These are phyloP conservation scores for Choanephora cucurbitarum DNA, from an alignment of 371 early-diverging fungal species.

Conservation along the genomic window DNA sequence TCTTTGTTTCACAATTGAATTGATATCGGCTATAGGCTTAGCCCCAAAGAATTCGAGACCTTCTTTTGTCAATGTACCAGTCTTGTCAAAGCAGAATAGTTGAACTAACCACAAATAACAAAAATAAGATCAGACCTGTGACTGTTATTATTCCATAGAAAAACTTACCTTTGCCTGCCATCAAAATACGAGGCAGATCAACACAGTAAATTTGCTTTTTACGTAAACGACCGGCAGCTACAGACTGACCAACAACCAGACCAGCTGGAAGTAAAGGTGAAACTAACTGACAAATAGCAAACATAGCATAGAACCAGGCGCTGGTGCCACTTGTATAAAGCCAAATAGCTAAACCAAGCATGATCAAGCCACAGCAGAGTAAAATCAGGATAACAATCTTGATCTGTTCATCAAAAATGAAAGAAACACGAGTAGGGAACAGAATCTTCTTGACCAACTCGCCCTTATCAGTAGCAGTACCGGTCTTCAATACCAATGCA, in stretches of 20 bases:
- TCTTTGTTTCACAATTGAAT: slow-evolving; percentile 33
- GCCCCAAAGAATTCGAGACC: slow-evolving; percentile 64
- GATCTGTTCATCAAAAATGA: slow-evolving; percentile 50
- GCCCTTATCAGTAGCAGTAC: slow-evolving; percentile 73
- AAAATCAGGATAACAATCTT: slow-evolving; percentile 61
- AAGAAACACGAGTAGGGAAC: slow-evolving; percentile 49
- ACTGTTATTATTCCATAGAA: no score
- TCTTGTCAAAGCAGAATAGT: slow-evolving; percentile 85
- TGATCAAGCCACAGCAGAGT: slow-evolving; percentile 53
- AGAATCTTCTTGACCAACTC: slow-evolving; percentile 71
- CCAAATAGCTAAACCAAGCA: slow-evolving; percentile 43
- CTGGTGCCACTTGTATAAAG: slow-evolving; percentile 7
- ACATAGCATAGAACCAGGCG: slow-evolving; percentile 68
- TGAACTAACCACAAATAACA: slow-evolving; percentile 64
- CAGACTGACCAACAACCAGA: slow-evolving; percentile 74
- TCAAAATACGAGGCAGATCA: slow-evolving; percentile 81
- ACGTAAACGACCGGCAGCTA: slow-evolving; percentile 69
- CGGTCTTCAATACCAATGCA: slow-evolving; percentile 67
- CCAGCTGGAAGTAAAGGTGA: slow-evolving; percentile 65
- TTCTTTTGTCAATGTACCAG: slow-evolving; percentile 67
- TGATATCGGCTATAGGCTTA: slow-evolving; percentile 29
- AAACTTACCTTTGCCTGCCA: slow-evolving; percentile 82
- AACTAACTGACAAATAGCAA: slow-evolving; percentile 72
- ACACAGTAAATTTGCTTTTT: slow-evolving; percentile 71
- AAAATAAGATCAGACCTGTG: not conserved